phyloP scores from a whole-genome alignment of 2,329 filamentous ascomycete species.

The Keithomyces neogunnii region DNA sequence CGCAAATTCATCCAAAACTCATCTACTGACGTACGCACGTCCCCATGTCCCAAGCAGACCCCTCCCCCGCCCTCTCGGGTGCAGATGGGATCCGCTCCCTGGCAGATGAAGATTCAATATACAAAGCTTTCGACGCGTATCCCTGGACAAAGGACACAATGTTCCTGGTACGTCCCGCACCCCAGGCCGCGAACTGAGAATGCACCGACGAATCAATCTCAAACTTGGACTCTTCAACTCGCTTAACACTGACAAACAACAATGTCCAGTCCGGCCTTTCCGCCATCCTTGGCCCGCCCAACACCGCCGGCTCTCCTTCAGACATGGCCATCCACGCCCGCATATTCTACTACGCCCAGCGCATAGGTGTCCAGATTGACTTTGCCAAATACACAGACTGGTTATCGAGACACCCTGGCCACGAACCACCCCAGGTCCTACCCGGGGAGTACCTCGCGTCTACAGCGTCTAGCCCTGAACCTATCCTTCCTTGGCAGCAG shows the following conservation, averaged over 20 bases:
- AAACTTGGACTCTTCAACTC: neutral
- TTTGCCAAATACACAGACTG: slow-evolving; percentile 61
- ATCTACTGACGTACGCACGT: neutral
- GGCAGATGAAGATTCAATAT: slow-evolving; percentile 35
- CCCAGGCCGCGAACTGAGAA: neutral
- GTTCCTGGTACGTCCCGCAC: slow-evolving; percentile 46
- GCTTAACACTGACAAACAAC: neutral
- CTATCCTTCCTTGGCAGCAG: slow-evolving; percentile 36
- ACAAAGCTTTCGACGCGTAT: slow-evolving; percentile 55
- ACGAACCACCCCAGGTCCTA: slow-evolving; percentile 26
- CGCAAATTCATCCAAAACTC: neutral
- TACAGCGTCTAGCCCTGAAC: neutral
- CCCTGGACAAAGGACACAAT: slow-evolving; percentile 59
- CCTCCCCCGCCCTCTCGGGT: slow-evolving; percentile 2
- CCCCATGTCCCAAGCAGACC: neutral
- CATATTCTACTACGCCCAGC: slow-evolving; percentile 54
- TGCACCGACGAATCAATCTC: too few species aligned
- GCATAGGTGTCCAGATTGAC: slow-evolving; percentile 47
- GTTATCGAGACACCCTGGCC: slow-evolving; percentile 31
- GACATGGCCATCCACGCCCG: slow-evolving; percentile 59
- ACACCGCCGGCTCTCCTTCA: slow-evolving; percentile 36
- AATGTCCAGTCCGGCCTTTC: slow-evolving; percentile 44
- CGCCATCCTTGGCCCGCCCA: slow-evolving; percentile 53
- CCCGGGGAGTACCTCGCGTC: slow-evolving; percentile 22
- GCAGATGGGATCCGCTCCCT: slow-evolving; percentile 31